Evolutionary conservation across 176 grass and related monocot genomes (phyloP).

Genomic region (Rhynchospora pubera): DNA sequence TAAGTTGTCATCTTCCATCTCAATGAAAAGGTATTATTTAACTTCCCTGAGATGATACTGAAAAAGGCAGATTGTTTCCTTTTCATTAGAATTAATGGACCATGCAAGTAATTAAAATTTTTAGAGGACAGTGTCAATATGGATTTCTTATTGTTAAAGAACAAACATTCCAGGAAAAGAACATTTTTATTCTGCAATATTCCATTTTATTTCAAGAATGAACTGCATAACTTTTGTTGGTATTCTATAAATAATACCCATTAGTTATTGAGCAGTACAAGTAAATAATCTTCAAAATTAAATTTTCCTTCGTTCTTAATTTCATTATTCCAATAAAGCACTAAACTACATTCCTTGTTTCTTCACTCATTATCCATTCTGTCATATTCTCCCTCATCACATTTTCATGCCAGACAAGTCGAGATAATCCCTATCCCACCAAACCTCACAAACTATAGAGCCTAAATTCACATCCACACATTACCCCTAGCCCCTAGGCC

Average conservation of each 20-base stretch:
- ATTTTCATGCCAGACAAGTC: background rate
- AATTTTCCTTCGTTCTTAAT: background rate
- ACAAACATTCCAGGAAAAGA: background rate
- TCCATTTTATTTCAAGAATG: background rate
- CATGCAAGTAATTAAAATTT: too few species aligned
- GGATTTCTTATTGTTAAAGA: too few species aligned
- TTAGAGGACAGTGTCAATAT: too few species aligned
- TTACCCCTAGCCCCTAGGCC: background rate
- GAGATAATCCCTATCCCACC: background rate
- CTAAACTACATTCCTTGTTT: background rate
- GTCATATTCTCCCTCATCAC: background rate
- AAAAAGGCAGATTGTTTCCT: too few species aligned
- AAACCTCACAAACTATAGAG: background rate
- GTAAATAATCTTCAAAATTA: background rate
- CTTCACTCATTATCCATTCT: background rate
- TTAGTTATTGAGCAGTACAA: background rate
- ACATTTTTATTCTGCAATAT: background rate
- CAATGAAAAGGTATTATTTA: background rate
- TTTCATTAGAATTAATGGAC: too few species aligned
- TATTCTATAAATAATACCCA: background rate
- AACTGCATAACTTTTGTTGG: background rate
- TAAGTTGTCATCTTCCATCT: background rate
- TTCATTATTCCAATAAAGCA: background rate
- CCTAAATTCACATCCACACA: background rate
- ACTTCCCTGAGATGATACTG: background rate